Evolutionary conservation across 345 rosid species (phyloP), one percentile per base, ranked within the genome.

Genomic region (Pelargonium nanum): DNA sequence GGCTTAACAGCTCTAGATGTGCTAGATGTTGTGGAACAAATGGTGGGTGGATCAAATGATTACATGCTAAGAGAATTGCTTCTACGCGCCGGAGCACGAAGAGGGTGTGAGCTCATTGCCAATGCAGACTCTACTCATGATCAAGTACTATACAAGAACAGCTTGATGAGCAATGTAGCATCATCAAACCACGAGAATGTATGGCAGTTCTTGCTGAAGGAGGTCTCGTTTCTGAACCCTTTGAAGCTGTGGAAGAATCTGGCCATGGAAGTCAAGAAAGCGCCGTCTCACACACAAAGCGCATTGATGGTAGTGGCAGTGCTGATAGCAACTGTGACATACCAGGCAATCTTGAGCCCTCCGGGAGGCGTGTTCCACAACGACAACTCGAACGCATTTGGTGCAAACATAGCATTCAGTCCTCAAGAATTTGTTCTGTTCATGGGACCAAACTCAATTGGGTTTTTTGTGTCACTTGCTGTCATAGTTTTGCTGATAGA

Each of bases 301-400:
- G 65, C 63, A 15, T 32, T 61, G 45, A 24, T 67, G 50, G 65
- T 61, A 6, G 65, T 67, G 1, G 71, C 71, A 5, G 65, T 56
- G 8, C 71, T 67, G 2, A 55, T 67, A 23, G 71, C 65, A 21
- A 55, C 65, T 13, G 56, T 61, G 20, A 67, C 71, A 17, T 61
- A 40, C 52, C 65, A 67, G 13, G 30, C 65, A 19, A 45, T 26
- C 17, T 50, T 61, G 24, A 55, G 55, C 61, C 71, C 71, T 26
- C 71, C 71, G 15, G 48, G 48, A 40, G 48, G 48, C 2, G 15
- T 40, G 15, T 40, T 40, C 48, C 48, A 40, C 48, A 40, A 40
- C 15, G 48, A 40, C 48, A 40, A 40, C 40, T 30, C 40, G 16
- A 40, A 40, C 48, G 15, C 48, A 40, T 40, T 40, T 40, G 48